These are phyloP conservation scores for Euphorbia lathyris DNA, from an alignment of 345 rosid species.

Conservation along the genomic window DNA sequence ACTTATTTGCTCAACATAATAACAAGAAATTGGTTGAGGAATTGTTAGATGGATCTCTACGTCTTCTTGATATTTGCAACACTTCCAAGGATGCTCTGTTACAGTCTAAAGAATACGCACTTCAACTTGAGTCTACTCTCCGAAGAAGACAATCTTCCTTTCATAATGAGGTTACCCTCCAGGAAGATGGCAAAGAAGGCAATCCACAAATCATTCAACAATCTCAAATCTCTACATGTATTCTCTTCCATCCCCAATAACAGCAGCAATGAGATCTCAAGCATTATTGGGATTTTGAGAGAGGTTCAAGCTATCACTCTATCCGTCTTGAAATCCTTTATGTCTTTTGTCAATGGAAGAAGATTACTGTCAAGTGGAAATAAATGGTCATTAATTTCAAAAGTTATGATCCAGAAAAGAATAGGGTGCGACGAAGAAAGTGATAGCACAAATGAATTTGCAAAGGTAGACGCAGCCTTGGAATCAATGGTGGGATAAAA, in stretches of 20 bases:
- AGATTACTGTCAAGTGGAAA: constrained; percentile 5
- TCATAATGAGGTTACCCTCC: constrained; percentile 4
- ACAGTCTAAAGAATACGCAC: constrained; percentile 7
- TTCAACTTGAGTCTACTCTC: constrained; percentile 3
- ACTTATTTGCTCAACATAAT: not conserved
- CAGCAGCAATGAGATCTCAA: constrained; percentile 1
- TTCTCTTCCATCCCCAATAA: not conserved
- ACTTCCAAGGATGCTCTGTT: constrained; percentile 13
- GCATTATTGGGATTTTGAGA: constrained; percentile 1
- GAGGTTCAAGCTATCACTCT: constrained; percentile 21
- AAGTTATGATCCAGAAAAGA: constrained; percentile 14
- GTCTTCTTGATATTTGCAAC: constrained; percentile 17
- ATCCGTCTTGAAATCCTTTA: constrained; percentile 11
- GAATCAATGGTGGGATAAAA: constrained; percentile 8
- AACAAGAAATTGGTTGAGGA: constrained; percentile 13
- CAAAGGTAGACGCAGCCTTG: constrained; percentile 18
- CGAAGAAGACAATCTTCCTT: constrained; percentile 13
- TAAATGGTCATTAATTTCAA: constrained; percentile 16
- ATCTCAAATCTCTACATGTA: constrained; percentile 10
- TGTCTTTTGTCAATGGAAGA: constrained; percentile 6
- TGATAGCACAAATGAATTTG: constrained; percentile 9
- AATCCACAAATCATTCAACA: constrained; percentile 14
- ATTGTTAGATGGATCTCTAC: constrained; percentile 14
- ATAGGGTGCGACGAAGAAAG: not conserved
- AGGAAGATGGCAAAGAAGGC: constrained; percentile 23